These are phyloP conservation scores for Amanita jacksonii DNA, from an alignment of 768 basidiomycete genomes.

Conservation along the genomic window DNA sequence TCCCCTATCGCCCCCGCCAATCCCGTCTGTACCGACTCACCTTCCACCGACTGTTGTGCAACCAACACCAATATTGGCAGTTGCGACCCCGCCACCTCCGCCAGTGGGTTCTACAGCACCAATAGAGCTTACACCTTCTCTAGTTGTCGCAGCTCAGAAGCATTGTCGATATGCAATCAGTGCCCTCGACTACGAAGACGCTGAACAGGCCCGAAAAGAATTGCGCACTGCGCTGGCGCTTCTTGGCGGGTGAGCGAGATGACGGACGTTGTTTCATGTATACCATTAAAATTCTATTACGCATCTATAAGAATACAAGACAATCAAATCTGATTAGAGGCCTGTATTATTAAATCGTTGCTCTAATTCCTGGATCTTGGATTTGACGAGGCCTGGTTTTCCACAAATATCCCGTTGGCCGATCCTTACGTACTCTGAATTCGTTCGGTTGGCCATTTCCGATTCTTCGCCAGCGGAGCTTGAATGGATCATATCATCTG, in stretches of 20 bases:
- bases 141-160: constrained; percentile 76
- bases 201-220: constrained; percentile 78
- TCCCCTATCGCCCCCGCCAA: constrained; percentile 10
- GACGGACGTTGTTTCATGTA: neutral
- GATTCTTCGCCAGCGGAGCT: neutral
- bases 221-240: constrained; percentile 63
- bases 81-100: no score
- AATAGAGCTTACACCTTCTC: constrained; percentile 49
- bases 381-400: constrained; percentile 19
- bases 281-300: neutral
- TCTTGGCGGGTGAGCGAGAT: constrained; percentile 36
- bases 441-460: neutral
- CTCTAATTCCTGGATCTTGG: constrained; percentile 31
- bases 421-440: neutral
- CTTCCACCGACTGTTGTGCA: neutral
- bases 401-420: neutral
- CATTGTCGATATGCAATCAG: constrained; percentile 91
- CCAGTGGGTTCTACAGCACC: no score
- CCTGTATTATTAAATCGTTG: constrained; percentile 18
- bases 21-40: constrained; percentile 12
- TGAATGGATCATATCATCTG: neutral
- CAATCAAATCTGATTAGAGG: neutral
- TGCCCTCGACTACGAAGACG: constrained; percentile 93
- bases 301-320: constrained; percentile 4
- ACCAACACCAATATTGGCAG: neutral